Percentiles rank a stretch among this genome's conserved stretches.
phyloP scores from a whole-genome alignment of 2,329 filamentous ascomycete species.

The Fusarium nelsonii region DNA sequence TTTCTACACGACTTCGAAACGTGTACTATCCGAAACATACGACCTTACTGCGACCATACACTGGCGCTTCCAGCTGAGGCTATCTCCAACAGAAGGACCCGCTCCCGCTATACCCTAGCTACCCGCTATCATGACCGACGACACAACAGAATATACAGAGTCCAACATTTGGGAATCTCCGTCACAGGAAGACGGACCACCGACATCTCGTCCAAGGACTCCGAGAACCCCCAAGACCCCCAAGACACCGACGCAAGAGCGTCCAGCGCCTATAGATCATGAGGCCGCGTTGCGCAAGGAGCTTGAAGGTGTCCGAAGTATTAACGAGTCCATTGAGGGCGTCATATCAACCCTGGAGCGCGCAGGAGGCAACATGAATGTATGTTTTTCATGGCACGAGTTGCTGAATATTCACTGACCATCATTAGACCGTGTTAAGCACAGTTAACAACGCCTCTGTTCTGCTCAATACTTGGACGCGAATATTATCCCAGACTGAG shows the following conservation, averaged over 20 bases:
- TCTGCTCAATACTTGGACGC: constrained; percentile 93
- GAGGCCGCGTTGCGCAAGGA: constrained; percentile 83
- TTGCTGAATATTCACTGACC: constrained; percentile 31
- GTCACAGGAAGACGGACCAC: constrained; percentile 49
- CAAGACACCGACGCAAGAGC: constrained; percentile 60
- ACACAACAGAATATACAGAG: constrained; percentile 60
- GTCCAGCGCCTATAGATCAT: constrained; percentile 67
- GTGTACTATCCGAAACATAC: constrained; percentile 24
- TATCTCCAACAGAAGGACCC: constrained; percentile 7
- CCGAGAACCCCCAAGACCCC: constrained; percentile 62
- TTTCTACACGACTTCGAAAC: constrained; percentile 19
- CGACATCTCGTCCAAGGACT: constrained; percentile 50
- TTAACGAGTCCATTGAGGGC: constrained; percentile 89
- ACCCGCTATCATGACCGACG: constrained; percentile 57
- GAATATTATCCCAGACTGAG: constrained; percentile 95
- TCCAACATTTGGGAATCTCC: constrained; percentile 64
- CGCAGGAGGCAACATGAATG: constrained; percentile 82
- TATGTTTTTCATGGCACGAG: constrained; percentile 51
- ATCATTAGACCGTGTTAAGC: constrained; percentile 75
- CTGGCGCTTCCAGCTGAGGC: constrained; percentile 30
- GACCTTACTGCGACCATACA: constrained; percentile 25
- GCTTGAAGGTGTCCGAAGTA: constrained; percentile 82
- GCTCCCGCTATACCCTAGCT: background rate
- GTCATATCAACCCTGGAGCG: constrained; percentile 78
- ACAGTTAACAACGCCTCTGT: constrained; percentile 91